Conservation (phyloP, 495 filamentous ascomycete species). For the Podospora comata region DNA sequence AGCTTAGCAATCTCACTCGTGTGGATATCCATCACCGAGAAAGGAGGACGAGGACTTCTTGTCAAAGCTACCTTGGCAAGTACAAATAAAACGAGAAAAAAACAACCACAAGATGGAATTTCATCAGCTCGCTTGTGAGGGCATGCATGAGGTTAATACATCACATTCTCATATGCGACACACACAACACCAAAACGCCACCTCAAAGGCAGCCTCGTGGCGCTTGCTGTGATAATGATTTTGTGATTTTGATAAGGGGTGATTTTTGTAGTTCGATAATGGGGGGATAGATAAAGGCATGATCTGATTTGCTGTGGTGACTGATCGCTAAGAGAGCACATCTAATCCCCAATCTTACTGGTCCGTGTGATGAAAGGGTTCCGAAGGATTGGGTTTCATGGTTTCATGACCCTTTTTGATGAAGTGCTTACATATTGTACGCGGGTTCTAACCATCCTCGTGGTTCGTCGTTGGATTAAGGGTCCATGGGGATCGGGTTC, state of each 20-base stretch:
- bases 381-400: neutral
- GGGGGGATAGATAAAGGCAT: neutral
- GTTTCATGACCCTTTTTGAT: neutral
- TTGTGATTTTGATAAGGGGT: neutral
- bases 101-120: neutral
- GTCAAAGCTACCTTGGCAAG: too few species aligned
- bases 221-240: neutral
- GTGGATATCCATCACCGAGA: too few species aligned
- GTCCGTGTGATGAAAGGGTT: neutral
- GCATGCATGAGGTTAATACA: neutral
- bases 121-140: neutral
- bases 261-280: neutral
- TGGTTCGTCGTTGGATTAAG: neutral
- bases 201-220: neutral
- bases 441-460: too few species aligned
- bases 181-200: neutral
- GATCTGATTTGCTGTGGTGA: neutral
- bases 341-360: neutral
- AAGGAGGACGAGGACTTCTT: too few species aligned
- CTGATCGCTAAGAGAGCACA: neutral
- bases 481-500: neutral
- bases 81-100: neutral
- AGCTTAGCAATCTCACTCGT: too few species aligned
- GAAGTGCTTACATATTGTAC: too few species aligned
- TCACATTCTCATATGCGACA: neutral